phyloP scores from a whole-genome alignment of 2,329 filamentous ascomycete genomes.

The Trichophyton simii region DNA sequence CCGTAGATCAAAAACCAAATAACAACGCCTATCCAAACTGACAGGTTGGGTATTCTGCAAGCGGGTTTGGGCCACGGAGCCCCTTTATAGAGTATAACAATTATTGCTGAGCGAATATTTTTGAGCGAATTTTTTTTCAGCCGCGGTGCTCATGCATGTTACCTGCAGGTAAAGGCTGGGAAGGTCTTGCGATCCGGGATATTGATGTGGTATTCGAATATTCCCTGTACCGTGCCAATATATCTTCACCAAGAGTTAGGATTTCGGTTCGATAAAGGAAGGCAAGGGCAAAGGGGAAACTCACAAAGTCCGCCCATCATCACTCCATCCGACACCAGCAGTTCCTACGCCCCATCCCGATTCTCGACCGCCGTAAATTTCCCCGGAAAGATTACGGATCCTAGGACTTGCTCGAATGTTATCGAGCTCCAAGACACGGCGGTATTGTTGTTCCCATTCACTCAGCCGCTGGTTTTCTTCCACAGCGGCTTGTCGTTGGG shows the following conservation, averaged over 20 bases:
- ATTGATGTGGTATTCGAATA: slow-evolving; percentile 37
- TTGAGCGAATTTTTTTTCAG: neutral
- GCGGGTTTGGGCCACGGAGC: neutral
- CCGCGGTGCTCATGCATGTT: slow-evolving; percentile 8
- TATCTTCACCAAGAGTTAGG: slow-evolving; percentile 25
- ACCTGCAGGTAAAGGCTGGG: slow-evolving; percentile 33
- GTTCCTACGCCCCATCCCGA: slow-evolving; percentile 30
- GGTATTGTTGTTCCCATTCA: slow-evolving; percentile 24
- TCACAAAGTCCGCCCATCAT: slow-evolving; percentile 36
- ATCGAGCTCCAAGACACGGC: slow-evolving; percentile 23
- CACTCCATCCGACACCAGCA: slow-evolving; percentile 37
- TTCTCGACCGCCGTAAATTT: slow-evolving; percentile 21
- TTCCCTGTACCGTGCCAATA: slow-evolving; percentile 37
- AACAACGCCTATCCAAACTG: neutral
- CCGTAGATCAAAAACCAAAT: neutral
- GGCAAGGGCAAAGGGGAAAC: slow-evolving; percentile 15
- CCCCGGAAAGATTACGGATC: slow-evolving; percentile 26
- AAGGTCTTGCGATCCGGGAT: slow-evolving; percentile 37
- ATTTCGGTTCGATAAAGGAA: neutral
- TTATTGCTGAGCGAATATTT: neutral
- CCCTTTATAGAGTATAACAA: neutral
- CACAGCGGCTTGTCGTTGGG: slow-evolving; percentile 26
- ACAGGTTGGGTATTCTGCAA: neutral
- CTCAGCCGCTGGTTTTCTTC: slow-evolving; percentile 23
- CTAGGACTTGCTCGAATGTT: slow-evolving; percentile 27